These are phyloP conservation scores for Apophysomyces trapeziformis DNA, from an alignment of 371 early-diverging fungal species.

Conservation along the genomic window DNA sequence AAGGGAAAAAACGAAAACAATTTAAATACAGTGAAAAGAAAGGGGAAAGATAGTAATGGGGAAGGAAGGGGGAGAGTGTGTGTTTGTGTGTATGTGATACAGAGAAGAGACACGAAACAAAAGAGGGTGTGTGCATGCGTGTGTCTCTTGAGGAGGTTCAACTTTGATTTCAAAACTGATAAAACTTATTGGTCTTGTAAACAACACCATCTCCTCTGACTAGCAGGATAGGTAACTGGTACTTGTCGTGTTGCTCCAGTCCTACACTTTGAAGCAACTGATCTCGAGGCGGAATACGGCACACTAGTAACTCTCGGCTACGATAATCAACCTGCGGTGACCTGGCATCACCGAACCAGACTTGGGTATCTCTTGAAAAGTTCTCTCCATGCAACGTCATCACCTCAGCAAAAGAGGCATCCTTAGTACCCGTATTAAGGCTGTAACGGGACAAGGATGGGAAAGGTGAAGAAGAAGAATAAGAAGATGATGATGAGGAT, in stretches of 20 bases:
- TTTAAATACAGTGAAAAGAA: constrained; percentile 9
- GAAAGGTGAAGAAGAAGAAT: background rate
- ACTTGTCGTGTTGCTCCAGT: constrained; percentile 17
- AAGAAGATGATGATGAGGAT: background rate
- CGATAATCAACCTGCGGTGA: constrained; percentile 36
- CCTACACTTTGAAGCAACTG: constrained; percentile 22
- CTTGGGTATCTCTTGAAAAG: constrained; percentile 68
- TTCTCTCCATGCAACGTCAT: constrained; percentile 55
- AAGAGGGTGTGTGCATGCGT: background rate
- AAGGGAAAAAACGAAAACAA: background rate
- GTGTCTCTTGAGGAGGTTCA: too few relatives aligned
- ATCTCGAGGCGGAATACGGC: constrained; percentile 36
- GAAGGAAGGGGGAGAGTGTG: constrained; percentile 12
- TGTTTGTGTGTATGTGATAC: background rate
- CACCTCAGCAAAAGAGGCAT: background rate
- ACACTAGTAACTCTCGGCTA: constrained; percentile 40
- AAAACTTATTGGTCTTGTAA: constrained; percentile 47
- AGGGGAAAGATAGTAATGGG: constrained; percentile 8
- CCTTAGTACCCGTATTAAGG: background rate
- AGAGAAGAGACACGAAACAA: background rate
- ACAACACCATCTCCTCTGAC: constrained; percentile 45
- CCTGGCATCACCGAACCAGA: constrained; percentile 68
- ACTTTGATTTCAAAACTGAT: constrained; percentile 22
- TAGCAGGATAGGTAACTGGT: constrained; percentile 41
- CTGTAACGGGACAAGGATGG: constrained; percentile 26